A percentile compares a stretch with the other conserved stretches of the same genome.
Evolutionary conservation across 352 stramenopile genomes (phyloP).

Genomic region (Aphanomyces euteiches): DNA sequence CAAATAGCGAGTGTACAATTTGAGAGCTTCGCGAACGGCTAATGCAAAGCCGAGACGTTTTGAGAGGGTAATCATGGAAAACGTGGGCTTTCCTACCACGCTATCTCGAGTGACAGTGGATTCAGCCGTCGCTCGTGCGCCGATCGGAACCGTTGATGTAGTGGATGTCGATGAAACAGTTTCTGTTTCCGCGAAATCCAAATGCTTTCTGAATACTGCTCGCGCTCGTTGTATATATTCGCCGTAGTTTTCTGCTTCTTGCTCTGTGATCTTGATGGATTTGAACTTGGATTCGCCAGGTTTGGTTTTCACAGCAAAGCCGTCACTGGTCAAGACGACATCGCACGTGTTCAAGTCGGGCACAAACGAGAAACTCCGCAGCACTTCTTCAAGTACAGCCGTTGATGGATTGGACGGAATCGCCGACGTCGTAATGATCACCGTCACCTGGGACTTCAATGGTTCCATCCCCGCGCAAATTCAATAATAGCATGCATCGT

Average conservation of each 20-base stretch:
- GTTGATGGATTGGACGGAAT: constrained; percentile 30
- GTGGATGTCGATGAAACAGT: neutral
- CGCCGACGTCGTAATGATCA: constrained; percentile 25
- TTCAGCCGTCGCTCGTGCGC: neutral
- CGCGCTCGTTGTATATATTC: constrained; percentile 8
- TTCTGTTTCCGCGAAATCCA: constrained; percentile 3
- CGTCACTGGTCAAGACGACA: constrained; percentile 24
- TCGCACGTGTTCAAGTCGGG: constrained; percentile 12
- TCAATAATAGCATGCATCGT: no score
- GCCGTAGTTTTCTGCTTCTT: constrained; percentile 21
- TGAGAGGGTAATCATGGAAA: constrained; percentile 15
- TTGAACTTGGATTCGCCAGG: constrained; percentile 26
- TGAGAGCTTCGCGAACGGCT: constrained; percentile 25
- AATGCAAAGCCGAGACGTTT: constrained; percentile 28
- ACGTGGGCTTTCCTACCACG: neutral
- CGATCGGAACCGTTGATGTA: constrained; percentile 7
- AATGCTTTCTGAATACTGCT: constrained; percentile 11
- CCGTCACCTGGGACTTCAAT: neutral
- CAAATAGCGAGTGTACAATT: constrained; percentile 4
- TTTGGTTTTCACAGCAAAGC: neutral
- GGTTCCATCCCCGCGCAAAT: neutral
- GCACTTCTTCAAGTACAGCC: constrained; percentile 19
- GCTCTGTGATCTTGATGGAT: constrained; percentile 18
- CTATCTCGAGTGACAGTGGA: neutral
- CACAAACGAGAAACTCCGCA: constrained; percentile 16